Percentiles rank a stretch among this genome's conserved stretches.
Evolutionary conservation across 1,284 basidiomycete genomes (phyloP).

Genomic region (Phylloboletellus chloephorus): DNA sequence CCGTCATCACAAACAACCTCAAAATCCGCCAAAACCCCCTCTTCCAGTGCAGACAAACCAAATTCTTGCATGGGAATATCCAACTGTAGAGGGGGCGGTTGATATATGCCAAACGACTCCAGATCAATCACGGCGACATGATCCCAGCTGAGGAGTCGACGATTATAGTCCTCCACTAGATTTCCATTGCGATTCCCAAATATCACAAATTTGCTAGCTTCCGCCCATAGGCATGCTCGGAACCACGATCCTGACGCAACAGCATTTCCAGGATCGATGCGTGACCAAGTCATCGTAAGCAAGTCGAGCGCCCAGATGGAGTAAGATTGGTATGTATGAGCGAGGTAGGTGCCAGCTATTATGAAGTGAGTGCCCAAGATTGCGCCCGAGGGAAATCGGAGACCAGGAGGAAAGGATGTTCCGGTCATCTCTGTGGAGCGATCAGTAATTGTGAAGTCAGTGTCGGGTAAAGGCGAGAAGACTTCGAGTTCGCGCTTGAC

Average conservation of each 20-base stretch:
- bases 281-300: conserved; percentile 73
- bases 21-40: conserved; percentile 76
- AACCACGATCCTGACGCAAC: conserved; percentile 85
- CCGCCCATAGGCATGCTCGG: conserved; percentile 77
- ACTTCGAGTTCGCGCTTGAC: conserved; percentile 91
- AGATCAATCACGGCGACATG: conserved; percentile 88
- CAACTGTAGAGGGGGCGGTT: conserved; percentile 68
- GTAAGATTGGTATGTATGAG: conserved; percentile 84
- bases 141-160: conserved; percentile 84
- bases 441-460: conserved; percentile 68
- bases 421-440: conserved; percentile 74
- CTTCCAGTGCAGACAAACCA: conserved; percentile 74
- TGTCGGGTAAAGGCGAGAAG: conserved; percentile 68
- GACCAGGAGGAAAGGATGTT: conserved; percentile 77
- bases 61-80: conserved; percentile 71
- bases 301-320: conserved; percentile 89
- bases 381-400: conserved; percentile 90
- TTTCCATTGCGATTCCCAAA: conserved; percentile 86
- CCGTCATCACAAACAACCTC: conserved; percentile 90
- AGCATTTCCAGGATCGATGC: conserved; percentile 78
- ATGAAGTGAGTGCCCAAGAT: conserved; percentile 85
- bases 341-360: conserved; percentile 85
- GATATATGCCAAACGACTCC: conserved; percentile 91
- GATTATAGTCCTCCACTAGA: conserved; percentile 87
- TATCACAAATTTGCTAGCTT: conserved; percentile 76